phyloP scores from a whole-genome alignment of 2,329 filamentous ascomycete species.

The Aspergillus candidus region DNA sequence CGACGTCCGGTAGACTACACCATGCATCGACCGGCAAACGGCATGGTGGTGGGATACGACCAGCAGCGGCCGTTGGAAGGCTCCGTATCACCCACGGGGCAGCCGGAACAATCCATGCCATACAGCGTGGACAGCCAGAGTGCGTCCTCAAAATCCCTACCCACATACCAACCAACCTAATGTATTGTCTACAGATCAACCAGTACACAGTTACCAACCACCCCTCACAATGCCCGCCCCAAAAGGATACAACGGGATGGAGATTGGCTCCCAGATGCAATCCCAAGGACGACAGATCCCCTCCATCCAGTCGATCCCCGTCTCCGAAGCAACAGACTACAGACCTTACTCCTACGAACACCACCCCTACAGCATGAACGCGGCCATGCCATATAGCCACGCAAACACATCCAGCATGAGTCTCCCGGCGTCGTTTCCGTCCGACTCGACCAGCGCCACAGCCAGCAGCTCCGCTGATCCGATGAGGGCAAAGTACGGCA shows the following conservation, averaged over 20 bases:
- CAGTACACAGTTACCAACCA: constrained; percentile 24
- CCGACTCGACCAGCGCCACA: constrained; percentile 18
- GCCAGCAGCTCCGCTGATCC: constrained; percentile 18
- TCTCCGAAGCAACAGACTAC: constrained; percentile 32
- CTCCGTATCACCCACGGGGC: constrained; percentile 30
- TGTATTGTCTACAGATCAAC: constrained; percentile 18
- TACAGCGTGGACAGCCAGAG: constrained; percentile 26
- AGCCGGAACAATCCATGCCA: constrained; percentile 19
- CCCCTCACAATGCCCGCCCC: constrained; percentile 23
- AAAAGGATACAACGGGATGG: constrained; percentile 21
- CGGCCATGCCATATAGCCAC: constrained; percentile 27
- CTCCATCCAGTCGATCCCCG: constrained; percentile 25
- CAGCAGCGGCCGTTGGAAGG: constrained; percentile 25
- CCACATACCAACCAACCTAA: constrained; percentile 2
- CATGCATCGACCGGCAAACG: constrained; percentile 18
- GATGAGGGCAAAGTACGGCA: constrained; percentile 22
- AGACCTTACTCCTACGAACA: constrained; percentile 26
- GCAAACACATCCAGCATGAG: constrained; percentile 31
- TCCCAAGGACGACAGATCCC: constrained; percentile 23
- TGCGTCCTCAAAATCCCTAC: constrained; percentile 10
- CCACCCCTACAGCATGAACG: constrained; percentile 22
- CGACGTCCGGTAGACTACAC: constrained; percentile 27
- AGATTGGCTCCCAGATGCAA: constrained; percentile 23
- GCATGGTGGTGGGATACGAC: constrained; percentile 26
- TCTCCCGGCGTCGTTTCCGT: constrained; percentile 29